Percentiles rank a stretch among this genome's conserved stretches.
Evolutionary conservation across 148 eudicot genomes (phyloP).

Genomic region (Arctostaphylos glauca): DNA sequence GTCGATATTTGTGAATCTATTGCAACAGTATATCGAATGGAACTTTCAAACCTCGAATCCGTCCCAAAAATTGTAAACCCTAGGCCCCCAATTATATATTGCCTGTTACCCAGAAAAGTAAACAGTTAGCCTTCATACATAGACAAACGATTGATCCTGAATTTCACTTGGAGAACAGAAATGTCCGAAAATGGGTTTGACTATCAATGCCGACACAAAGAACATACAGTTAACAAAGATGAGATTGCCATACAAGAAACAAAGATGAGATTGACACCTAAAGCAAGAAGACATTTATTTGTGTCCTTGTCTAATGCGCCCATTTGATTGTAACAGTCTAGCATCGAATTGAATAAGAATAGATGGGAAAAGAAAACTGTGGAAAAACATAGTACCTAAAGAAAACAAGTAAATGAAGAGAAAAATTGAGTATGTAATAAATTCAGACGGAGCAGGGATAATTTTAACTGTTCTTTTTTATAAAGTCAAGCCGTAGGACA

Average conservation of each 20-base stretch:
- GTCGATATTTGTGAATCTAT: neutral
- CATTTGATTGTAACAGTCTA: neutral
- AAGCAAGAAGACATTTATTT: neutral
- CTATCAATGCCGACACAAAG: neutral
- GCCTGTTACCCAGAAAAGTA: conserved; percentile 2
- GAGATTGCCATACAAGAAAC: neutral
- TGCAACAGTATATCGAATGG: neutral
- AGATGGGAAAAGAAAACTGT: neutral
- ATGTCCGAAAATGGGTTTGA: neutral
- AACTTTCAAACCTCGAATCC: neutral
- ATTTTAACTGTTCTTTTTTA: neutral
- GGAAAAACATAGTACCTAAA: neutral
- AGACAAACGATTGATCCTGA: neutral
- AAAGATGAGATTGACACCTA: neutral
- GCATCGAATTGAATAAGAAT: neutral
- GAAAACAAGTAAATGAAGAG: neutral
- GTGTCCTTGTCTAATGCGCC: neutral
- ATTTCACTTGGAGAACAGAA: neutral
- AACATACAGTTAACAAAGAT: neutral
- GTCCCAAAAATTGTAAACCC: neutral
- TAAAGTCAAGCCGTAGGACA: too few relatives aligned
- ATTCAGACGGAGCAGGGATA: neutral
- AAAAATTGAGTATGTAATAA: neutral
- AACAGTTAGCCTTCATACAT: neutral
- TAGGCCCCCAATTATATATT: neutral